Base-by-base conservation (phyloP, 2,329 filamentous ascomycete species). In the Epichloe amarillans region DNA sequence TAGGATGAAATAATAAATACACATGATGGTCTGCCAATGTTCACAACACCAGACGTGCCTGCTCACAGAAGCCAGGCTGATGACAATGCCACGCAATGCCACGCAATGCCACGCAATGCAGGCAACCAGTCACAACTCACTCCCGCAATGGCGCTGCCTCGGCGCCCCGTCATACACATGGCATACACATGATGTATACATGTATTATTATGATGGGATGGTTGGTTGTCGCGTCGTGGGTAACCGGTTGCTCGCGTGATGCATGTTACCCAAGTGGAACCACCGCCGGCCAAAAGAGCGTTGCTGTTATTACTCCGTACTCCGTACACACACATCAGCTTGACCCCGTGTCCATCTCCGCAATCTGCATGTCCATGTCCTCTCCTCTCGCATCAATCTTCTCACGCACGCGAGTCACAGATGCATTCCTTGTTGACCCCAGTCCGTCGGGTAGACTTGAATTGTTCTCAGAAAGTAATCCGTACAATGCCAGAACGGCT, bases 231-330 rank as follows among this genome's bases (percentile, higher is more conserved):
- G 46, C 46, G 46, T 35, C 46, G 44, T 38, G 26, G 35, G 30
- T 23, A n/a, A n/a, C n/a, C n/a, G 33, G 46, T 38, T 44, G 36
- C 50, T 45, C 50, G 50, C 46, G 50, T 51, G 46, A 48, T 40
- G 46, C 46, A 47, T 21, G 48, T 33, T 45, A 14, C 4, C 12
- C 19, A 38, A 33, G 50, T 51, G 50, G 33, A 51, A 48, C 40
- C 21, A 26, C 23, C 8, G 23, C 23, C 23, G 23, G 23, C 23
- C 23, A 26, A 7, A 26, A 26, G 6, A 26, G 23, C 23, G 23
- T n/a, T n/a, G 14, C n/a, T n/a, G n/a, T n/a, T n/a, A n/a, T n/a
- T n/a, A n/a, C n/a, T n/a, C n/a, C n/a, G n/a, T n/a, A n/a, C n/a
- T n/a, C n/a, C n/a, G n/a, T n/a, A n/a, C n/a, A n/a, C n/a, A n/a